Evolutionary conservation across 2,329 filamentous ascomycete genomes (phyloP), one percentile per base, ranked within the genome.

Genomic region (Penicillium digitatum): DNA sequence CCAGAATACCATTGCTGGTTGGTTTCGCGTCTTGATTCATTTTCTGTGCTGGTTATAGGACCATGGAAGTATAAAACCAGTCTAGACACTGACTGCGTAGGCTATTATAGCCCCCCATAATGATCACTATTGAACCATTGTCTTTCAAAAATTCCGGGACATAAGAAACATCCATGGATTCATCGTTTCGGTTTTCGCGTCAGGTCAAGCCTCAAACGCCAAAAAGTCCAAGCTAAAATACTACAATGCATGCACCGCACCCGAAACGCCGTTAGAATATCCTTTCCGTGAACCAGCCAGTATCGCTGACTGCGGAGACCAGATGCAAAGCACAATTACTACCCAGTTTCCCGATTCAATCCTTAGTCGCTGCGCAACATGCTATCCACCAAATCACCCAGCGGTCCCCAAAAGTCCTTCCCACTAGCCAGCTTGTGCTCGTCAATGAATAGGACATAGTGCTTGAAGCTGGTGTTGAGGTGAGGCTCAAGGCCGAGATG

Each of bases 401-500:
- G 74, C 12, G 94, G 94, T 1, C 94, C 94, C 88, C 93, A 99
- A 78, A 93, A 99, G 74, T 99, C 94, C 76, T 95, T 92, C 48
- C 93, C 94, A 69, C 86, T 95, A 27, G 91, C 91, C 64, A 99
- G 78, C 64, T 85, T 86, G 76, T 97, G 94, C 81, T 99, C 95
- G 73, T 99, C 92, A 65, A 99, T 91, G 76, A 99, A 99, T 56
- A 99, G 83, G 59, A 99, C 94, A 70, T 97, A 99, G 76, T 99
- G 94, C 82, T 99, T 99, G 85, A 99, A 99, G 77, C 90, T 95
- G 14, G 94, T 99, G 77, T 99, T 99, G 62, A 99, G 83, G 75
- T 99, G 94, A 42, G 95, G 92, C 76, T 99, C 94, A 55, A 99
- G 83, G 22, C 94, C 94, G 37, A 99, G 83, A 72, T 96, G 91